Percentiles rank a stretch among this genome's conserved stretches.
These are phyloP conservation scores for Alternaria triticina DNA, from an alignment of 2,329 filamentous ascomycete species.

Conservation along the genomic window DNA sequence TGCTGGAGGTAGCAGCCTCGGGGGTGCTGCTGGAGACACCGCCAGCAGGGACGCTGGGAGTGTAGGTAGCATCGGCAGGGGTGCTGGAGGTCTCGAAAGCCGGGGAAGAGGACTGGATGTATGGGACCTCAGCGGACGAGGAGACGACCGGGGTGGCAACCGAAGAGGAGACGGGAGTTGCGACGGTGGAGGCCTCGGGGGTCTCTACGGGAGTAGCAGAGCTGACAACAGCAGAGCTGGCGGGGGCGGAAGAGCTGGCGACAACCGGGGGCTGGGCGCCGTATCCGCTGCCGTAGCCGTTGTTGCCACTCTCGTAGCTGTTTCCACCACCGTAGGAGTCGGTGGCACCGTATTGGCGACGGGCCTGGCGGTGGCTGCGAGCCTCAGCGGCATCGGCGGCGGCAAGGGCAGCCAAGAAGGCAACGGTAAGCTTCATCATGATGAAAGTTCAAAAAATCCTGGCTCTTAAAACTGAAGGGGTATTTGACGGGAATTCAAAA, in stretches of 20 bases:
- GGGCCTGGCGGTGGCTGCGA: conserved; percentile 37
- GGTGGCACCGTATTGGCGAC: conserved; percentile 31
- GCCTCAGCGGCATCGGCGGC: conserved; percentile 39
- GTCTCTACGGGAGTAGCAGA: conserved; percentile 1
- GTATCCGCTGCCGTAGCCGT: conserved; percentile 4
- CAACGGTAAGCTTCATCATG: conserved; percentile 43
- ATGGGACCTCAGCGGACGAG: conserved; percentile 4
- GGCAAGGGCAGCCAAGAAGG: conserved; percentile 41
- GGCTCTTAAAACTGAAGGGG: conserved; percentile 32
- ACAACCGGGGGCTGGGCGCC: conserved; percentile 1
- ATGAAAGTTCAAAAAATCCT: conserved; percentile 23
- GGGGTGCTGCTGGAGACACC: background rate
- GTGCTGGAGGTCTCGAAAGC: conserved; percentile 14
- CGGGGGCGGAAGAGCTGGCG: conserved; percentile 3
- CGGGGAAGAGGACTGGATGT: conserved; percentile 10
- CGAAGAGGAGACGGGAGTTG: conserved; percentile 7
- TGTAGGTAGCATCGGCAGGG: conserved; percentile 11
- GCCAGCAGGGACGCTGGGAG: background rate
- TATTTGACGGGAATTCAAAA: conserved; percentile 23
- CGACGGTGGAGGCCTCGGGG: conserved; percentile 1
- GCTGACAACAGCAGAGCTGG: conserved; percentile 11
- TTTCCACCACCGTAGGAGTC: background rate
- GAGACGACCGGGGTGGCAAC: background rate
- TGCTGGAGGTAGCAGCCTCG: background rate
- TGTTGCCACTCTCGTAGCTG: background rate